These are phyloP conservation scores for Lodderomyces oxycetoniae DNA, from an alignment of 1,139 yeast genomes.

Conservation along the genomic window DNA sequence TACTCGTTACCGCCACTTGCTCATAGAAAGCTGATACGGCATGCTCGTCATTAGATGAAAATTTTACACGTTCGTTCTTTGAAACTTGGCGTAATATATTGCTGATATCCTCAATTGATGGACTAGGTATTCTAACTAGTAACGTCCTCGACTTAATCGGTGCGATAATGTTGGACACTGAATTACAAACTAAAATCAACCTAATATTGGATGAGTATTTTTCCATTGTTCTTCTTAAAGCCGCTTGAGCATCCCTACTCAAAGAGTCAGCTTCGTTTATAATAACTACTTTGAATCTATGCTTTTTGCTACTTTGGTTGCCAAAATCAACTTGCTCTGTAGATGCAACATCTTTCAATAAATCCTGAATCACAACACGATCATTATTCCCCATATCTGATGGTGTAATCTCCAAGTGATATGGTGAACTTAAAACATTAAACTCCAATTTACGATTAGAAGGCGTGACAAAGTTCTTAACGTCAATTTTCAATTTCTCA, in stretches of 20 bases:
- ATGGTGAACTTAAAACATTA: constrained; percentile 83
- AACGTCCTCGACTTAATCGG: constrained; percentile 94
- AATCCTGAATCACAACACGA: constrained; percentile 88
- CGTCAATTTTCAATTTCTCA: constrained; percentile 81
- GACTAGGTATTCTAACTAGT: constrained; percentile 81
- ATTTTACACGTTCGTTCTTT: constrained; percentile 49
- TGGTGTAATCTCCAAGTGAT: constrained; percentile 93
- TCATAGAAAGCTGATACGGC: constrained; percentile 41
- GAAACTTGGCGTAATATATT: constrained; percentile 53
- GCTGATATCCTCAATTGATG: constrained; percentile 54
- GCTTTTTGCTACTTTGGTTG: constrained; percentile 42
- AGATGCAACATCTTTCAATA: constrained; percentile 90
- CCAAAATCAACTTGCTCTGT: constrained; percentile 85
- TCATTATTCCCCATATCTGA: constrained; percentile 96
- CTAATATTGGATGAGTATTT: constrained; percentile 87
- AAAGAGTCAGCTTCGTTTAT: constrained; percentile 93
- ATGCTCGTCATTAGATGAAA: constrained; percentile 30
- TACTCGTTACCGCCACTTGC: constrained; percentile 51
- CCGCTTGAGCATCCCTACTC: constrained; percentile 96
- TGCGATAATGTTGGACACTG: constrained; percentile 85
- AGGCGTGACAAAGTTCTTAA: constrained; percentile 74
- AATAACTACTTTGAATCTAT: constrained; percentile 84
- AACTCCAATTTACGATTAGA: constrained; percentile 75
- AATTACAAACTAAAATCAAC: constrained; percentile 76
- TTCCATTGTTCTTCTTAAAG: constrained; percentile 96